phyloP scores from a whole-genome alignment of 352 stramenopile species.

The Phytopythium helicoides region DNA sequence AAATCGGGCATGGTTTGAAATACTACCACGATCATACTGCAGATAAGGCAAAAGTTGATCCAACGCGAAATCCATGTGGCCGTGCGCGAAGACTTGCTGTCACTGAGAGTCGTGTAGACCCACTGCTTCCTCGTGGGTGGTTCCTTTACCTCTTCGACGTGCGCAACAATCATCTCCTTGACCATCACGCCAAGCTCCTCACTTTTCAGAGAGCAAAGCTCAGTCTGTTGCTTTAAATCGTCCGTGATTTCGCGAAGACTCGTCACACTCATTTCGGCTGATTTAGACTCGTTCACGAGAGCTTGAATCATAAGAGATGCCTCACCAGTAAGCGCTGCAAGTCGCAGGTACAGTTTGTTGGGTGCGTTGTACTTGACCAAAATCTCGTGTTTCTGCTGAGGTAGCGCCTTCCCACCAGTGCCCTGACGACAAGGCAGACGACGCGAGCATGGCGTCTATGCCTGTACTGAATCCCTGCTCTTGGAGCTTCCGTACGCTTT shows the following conservation, averaged over 20 bases:
- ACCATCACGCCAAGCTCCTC: constrained; percentile 59
- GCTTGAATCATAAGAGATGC: constrained; percentile 67
- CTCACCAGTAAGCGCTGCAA: constrained; percentile 61
- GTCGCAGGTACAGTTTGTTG: constrained; percentile 59
- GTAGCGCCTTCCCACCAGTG: constrained; percentile 18
- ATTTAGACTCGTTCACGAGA: constrained; percentile 36
- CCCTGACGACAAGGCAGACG: constrained; percentile 2
- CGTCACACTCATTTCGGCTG: constrained; percentile 32
- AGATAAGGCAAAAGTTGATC: constrained; percentile 63
- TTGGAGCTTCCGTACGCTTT: constrained; percentile 64
- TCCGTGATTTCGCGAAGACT: constrained; percentile 48
- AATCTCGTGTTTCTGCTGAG: constrained; percentile 70
- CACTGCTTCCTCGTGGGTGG: constrained; percentile 31
- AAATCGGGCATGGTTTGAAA: constrained; percentile 80
- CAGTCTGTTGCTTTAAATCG: constrained; percentile 50
- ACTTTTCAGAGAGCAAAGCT: constrained; percentile 47
- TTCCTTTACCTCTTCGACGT: constrained; percentile 35
- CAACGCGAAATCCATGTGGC: constrained; percentile 44
- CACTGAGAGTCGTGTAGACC: constrained; percentile 33
- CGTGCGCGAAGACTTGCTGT: constrained; percentile 42
- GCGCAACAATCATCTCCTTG: constrained; percentile 56
- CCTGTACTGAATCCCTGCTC: constrained; percentile 24
- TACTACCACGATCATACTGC: constrained; percentile 74
- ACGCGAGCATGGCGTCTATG: constrained; percentile 10
- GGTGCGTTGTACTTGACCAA: constrained; percentile 78